A percentile compares a stretch with the other conserved stretches of the same genome.
phyloP scores from a whole-genome alignment of 805 yeast genomes.

The Maudiozyma saulgeensis region DNA sequence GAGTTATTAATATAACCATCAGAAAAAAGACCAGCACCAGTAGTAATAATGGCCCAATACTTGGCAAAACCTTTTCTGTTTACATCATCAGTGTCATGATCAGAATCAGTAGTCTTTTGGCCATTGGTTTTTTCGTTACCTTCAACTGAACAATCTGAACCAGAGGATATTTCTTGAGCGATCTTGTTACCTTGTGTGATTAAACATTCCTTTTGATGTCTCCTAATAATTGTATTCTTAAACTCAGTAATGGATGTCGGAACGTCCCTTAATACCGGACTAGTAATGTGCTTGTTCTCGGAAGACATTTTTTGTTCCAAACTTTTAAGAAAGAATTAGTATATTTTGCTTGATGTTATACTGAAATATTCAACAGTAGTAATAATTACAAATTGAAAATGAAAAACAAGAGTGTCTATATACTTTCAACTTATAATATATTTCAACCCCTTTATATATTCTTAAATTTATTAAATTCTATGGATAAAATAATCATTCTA shows the following conservation, averaged over 20 bases:
- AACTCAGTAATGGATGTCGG: not conserved
- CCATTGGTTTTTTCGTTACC: not conserved
- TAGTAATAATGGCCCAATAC: slow-evolving; percentile 63
- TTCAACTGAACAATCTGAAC: not conserved
- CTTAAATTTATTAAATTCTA: too few species aligned
- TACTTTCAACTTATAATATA: not conserved
- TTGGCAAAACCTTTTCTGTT: slow-evolving; percentile 12
- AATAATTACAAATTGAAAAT: not conserved
- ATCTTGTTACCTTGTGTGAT: not conserved
- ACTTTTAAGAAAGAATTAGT: not conserved
- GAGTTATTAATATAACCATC: slow-evolving; percentile 91
- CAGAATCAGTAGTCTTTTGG: not conserved
- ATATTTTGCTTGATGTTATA: not conserved
- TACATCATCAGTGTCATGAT: not conserved
- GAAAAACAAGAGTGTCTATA: not conserved
- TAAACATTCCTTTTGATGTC: not conserved
- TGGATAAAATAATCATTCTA: too few species aligned
- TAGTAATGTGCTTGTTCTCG: not conserved
- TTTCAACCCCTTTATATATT: not conserved
- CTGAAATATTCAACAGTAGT: not conserved
- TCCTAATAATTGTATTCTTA: not conserved
- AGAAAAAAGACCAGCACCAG: slow-evolving; percentile 89
- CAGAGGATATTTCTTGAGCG: not conserved
- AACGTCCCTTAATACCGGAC: not conserved
- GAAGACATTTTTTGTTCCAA: not conserved